Conservation (phyloP, 371 early-diverging fungal species). For the Mortierella sp. region DNA sequence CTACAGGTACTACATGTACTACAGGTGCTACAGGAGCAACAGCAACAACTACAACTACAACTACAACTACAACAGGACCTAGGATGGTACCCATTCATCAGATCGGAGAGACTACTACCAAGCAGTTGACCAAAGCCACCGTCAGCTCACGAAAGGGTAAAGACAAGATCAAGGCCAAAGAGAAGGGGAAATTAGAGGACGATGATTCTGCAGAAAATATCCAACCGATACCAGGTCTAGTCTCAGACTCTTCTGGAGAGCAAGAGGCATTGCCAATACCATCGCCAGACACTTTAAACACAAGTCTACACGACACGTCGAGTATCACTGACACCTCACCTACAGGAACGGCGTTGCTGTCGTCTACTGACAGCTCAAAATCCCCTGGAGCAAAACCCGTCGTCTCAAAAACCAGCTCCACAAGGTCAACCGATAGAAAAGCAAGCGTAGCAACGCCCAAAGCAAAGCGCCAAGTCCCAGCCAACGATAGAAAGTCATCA, state of each 20-base stretch:
- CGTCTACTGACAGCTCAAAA: not conserved
- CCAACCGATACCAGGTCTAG: too few relatives aligned
- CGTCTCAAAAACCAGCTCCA: not conserved
- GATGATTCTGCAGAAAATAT: too few relatives aligned
- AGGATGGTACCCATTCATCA: slow-evolving; percentile 35
- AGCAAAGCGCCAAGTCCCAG: not conserved
- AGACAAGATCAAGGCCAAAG: not conserved
- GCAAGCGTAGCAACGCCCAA: not conserved
- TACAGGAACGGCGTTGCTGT: not conserved
- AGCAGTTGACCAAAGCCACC: not conserved
- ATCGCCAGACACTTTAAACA: too few relatives aligned
- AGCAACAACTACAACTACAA: not conserved
- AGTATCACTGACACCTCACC: not conserved
- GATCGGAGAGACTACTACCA: slow-evolving; percentile 9
- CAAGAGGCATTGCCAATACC: too few relatives aligned
- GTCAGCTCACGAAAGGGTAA: not conserved
- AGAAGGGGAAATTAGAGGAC: too few relatives aligned
- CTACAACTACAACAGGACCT: slow-evolving; percentile 11
- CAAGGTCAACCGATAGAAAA: not conserved
- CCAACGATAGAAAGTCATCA: not conserved
- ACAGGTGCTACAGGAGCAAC: not conserved
- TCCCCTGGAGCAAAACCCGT: not conserved
- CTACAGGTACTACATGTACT: too few relatives aligned
- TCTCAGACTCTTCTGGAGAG: too few relatives aligned
- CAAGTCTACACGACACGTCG: too few relatives aligned